A percentile compares a stretch with the other conserved stretches of the same genome.
Conservation (phyloP, 495 filamentous ascomycete species). For the Hypomontagnella monticulosa region DNA sequence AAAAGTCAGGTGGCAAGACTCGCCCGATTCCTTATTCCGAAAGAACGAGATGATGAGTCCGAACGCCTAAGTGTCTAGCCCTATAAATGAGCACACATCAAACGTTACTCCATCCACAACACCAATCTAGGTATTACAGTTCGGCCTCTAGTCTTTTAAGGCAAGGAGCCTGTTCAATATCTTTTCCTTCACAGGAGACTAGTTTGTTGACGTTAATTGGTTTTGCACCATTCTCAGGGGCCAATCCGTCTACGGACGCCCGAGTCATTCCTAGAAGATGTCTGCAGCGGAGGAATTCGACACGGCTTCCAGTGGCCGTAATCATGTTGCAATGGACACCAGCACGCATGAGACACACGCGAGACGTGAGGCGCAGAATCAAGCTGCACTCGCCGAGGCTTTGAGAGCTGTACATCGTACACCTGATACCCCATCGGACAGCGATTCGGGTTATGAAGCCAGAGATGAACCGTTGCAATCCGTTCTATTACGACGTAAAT, state of each 20-base stretch:
- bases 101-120: slow-evolving; percentile 1
- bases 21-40: slow-evolving; percentile 21
- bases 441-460: slow-evolving; percentile 31
- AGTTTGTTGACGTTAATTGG: slow-evolving; percentile 1
- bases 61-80: neutral
- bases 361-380: slow-evolving; percentile 29
- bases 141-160: neutral
- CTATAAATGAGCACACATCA: slow-evolving; percentile 22
- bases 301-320: neutral
- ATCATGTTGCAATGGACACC: neutral
- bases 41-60: slow-evolving; percentile 20
- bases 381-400: slow-evolving; percentile 28
- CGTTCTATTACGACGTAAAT: slow-evolving; percentile 27
- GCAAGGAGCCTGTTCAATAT: neutral
- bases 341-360: slow-evolving; percentile 2
- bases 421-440: slow-evolving; percentile 35
- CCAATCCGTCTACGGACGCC: neutral
- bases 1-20: slow-evolving; percentile 32
- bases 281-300: slow-evolving; percentile 11
- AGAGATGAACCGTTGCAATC: slow-evolving; percentile 20
- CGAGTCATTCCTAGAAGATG: slow-evolving; percentile 14
- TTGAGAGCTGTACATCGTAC: slow-evolving; percentile 28
- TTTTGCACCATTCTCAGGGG: neutral
- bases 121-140: neutral
- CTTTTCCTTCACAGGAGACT: neutral